Evolutionary conservation across 208 protist genomes (phyloP), one percentile per base, ranked within the genome.

Genomic region (Crithidia bombi): DNA sequence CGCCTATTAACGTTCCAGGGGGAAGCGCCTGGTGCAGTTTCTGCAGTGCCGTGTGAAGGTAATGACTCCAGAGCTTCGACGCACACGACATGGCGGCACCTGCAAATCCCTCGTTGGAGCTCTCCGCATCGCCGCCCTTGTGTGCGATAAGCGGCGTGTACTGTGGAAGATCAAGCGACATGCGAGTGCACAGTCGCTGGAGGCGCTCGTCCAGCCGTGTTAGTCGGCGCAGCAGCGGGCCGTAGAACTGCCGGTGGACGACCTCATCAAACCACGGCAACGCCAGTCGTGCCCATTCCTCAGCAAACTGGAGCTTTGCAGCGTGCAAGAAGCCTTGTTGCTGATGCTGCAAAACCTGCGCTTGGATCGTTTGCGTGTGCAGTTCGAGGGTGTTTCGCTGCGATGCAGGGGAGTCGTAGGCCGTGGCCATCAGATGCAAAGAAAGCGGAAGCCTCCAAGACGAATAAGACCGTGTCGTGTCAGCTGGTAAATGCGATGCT

Each of bases 221-320:
- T 0, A 83, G 63, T 32, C 44, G 71, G 1, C 9, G 3, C 44
- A 58, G 5, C 15, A 81, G 43, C 0, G 38, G 30, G 19, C 30
- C 7, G 11, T 51, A 67, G 23, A 84, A 84, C 15, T 39, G 23
- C 14, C 36, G 61, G 5, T 41, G 0, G 21, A 81, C 79, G 3
- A 64, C 71, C 5, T 9, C 17, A 5, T 71, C 38, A 43, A 80
- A 80, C 79, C 79, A 84, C 64, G 79, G 79, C 17, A 73, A 41
- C 30, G 65, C 74, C 15, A 75, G 52, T 32, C 63, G 39, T 3
- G 5, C 23, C 79, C 79, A 84, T 17, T 61, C 43, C 55, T 76
- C 52, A 5, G 79, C 75, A 33, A 84, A 61, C 47, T 75, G 47
- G 5, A 79, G 55, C 49, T 71, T 84, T 35, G 70, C 68, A 1